These are phyloP conservation scores for Corrigiola litoralis DNA, from an alignment of 179 eudicot species.

Conservation along the genomic window DNA sequence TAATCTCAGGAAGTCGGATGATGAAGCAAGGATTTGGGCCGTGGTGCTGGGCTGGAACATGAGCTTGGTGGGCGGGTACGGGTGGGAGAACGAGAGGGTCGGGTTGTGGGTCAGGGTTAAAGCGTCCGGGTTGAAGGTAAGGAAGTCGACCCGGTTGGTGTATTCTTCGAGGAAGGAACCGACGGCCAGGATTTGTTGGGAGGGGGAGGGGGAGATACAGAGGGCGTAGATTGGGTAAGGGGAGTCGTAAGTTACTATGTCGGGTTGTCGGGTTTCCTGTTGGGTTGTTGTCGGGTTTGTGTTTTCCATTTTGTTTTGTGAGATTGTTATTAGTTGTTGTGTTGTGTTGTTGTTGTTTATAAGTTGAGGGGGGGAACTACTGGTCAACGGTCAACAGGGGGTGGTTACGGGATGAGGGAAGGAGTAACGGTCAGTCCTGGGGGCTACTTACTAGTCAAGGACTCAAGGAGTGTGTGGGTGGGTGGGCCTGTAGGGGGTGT, in stretches of 20 bases:
- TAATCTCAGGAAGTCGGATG: slow-evolving; percentile 68
- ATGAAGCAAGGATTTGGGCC: slow-evolving; percentile 49
- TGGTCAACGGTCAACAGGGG: no score
- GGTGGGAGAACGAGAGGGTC: slow-evolving; percentile 62
- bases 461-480: no score
- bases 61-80: slow-evolving; percentile 85
- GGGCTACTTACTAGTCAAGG: no score
- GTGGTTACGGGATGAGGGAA: no score
- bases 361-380: no score
- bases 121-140: slow-evolving; percentile 53
- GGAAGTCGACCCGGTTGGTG: slow-evolving; percentile 65
- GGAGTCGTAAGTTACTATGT: slow-evolving; percentile 45
- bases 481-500: no score
- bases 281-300: slow-evolving; percentile 32
- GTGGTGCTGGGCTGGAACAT: slow-evolving; percentile 53
- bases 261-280: neutral
- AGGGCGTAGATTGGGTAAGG: slow-evolving; percentile 74
- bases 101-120: slow-evolving; percentile 52
- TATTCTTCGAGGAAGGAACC: slow-evolving; percentile 81
- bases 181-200: slow-evolving; percentile 51
- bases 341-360: no score
- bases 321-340: no score
- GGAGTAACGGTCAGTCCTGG: no score
- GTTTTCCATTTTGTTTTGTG: slow-evolving; percentile 56
- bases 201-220: slow-evolving; percentile 22